Conservation (phyloP, 257 asterid genomes). For the Cynanchum wilfordii region DNA sequence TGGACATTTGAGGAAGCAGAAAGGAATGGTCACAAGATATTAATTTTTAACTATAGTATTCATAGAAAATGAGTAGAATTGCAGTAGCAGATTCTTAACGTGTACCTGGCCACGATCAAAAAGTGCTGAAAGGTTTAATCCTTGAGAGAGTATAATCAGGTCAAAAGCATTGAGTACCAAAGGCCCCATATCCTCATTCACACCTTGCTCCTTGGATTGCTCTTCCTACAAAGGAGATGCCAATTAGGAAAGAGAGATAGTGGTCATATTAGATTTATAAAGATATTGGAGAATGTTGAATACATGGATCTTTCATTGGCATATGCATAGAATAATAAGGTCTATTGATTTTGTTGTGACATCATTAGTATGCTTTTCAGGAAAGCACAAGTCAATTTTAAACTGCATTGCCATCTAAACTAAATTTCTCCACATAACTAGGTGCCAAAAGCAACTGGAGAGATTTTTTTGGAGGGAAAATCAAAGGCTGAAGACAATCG, state of each 20-base stretch:
- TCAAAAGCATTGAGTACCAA: conserved; percentile 92
- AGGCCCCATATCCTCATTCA: conserved; percentile 69
- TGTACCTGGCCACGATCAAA: conserved; percentile 84
- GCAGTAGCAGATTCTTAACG: not conserved
- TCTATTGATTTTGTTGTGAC: not conserved
- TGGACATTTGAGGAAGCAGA: not conserved
- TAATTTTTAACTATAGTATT: not conserved
- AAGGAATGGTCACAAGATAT: not conserved
- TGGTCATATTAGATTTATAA: not conserved
- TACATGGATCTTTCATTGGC: not conserved
- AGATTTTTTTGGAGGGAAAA: not conserved
- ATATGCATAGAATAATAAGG: not conserved
- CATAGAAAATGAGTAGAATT: not conserved
- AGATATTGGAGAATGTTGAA: not conserved
- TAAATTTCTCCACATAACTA: not conserved
- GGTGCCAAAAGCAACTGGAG: not conserved
- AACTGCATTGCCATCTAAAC: not conserved
- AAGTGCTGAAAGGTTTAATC: conserved; percentile 76
- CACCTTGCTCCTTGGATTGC: conserved; percentile 41
- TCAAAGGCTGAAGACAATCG: too few species aligned
- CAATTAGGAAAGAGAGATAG: not conserved
- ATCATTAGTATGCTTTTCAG: not conserved
- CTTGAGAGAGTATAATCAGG: conserved; percentile 91
- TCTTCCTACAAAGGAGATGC: conserved; percentile 47
- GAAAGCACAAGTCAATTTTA: not conserved